Evolutionary conservation across 805 yeast species (phyloP), one percentile per base, ranked within the genome.

Genomic region (Candida pini): DNA sequence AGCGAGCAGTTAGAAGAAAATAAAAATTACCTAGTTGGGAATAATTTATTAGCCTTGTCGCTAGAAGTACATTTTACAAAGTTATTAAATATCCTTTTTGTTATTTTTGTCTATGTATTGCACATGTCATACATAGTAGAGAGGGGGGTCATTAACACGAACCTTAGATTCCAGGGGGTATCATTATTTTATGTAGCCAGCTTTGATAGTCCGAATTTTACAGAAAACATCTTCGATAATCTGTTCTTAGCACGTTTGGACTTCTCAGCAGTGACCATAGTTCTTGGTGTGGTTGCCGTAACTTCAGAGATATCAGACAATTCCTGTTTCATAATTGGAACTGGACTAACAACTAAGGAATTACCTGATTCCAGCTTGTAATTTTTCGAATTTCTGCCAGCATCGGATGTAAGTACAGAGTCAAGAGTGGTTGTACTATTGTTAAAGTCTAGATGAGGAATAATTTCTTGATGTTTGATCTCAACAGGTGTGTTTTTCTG

Each of bases 161-260:
- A n/a, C n/a, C n/a, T n/a, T n/a, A n/a, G n/a, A n/a, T n/a, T n/a
- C n/a, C n/a, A n/a, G n/a, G n/a, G n/a, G n/a, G n/a, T n/a, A n/a
- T n/a, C n/a, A n/a, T n/a, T n/a, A 28, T 30, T 19, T 4, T 25
- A 18, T 4, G 36, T 13, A 6, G 35, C 22, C 37, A 40, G 36
- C 26, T 44, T 47, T 13, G 52, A 46, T 4, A 48, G 33, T 6
- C 57, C 53, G 12, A 52, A 40, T 14, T 47, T 41, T n/a, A 47
- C 49, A 6, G 53, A 46, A 23, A 52, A 45, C 43, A 48, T 40
- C 36, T 40, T 45, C 19, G 54, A 47, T 23, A 46, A 34, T 33
- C 53, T 37, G 30, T 44, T 44, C 20, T 33, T 13, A 17, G 37
- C 21, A 13, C 27, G 22, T 14, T 16, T 23, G 16, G 20, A 13